Evolutionary conservation across 495 filamentous ascomycete genomes (phyloP), one percentile per base, ranked within the genome.

Genomic region (Lepidopterella palustris): DNA sequence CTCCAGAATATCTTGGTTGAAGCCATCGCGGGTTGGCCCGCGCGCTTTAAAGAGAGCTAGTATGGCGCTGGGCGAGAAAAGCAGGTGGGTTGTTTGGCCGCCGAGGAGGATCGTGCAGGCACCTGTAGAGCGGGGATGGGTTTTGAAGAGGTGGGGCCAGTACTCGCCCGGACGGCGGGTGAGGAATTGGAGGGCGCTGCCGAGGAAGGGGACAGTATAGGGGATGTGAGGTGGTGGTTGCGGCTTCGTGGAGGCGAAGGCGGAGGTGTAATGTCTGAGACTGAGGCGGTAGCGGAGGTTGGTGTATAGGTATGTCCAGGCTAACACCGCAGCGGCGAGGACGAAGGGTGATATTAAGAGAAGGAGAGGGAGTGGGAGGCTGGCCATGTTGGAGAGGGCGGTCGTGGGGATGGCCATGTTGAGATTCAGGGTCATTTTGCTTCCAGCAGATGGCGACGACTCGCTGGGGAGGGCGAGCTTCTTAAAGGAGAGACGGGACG

Each of bases 191-290:
- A 59, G 26, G 18, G 64, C 62, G 27, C 58, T 62, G 27, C 67
- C 67, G 2, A 69, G 57, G 18, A 47, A 63, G 25, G 67, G 67
- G 9, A 67, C 15, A n/a, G 60, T 59, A 42, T 67, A 69, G 21
- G 67, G 67, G 29, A 69, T 58, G 24, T 61, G 67, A 6, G 64
- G 57, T 8, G 64, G 65, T 23, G 31, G 40, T 11, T 9, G 3
- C 13, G 54, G 10, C 25, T 52, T 57, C 8, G 35, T 25, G 10
- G 54, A 24, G 31, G 54, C 29, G 35, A 18, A 18, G 2, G 3
- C 35, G 13, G 10, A 42, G 35, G 35, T 42, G n/a, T 25, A 45
- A 13, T 8, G 8, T 18, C 35, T 29, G 18, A 25, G 23, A 32
- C 18, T 39, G 29, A 57, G 54, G 10, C 20, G 54, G 32, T 45